Percentiles rank a stretch among this genome's conserved stretches.
Evolutionary conservation across 495 filamentous ascomycete genomes (phyloP).

Genomic region (Mycothermus thermophilus): DNA sequence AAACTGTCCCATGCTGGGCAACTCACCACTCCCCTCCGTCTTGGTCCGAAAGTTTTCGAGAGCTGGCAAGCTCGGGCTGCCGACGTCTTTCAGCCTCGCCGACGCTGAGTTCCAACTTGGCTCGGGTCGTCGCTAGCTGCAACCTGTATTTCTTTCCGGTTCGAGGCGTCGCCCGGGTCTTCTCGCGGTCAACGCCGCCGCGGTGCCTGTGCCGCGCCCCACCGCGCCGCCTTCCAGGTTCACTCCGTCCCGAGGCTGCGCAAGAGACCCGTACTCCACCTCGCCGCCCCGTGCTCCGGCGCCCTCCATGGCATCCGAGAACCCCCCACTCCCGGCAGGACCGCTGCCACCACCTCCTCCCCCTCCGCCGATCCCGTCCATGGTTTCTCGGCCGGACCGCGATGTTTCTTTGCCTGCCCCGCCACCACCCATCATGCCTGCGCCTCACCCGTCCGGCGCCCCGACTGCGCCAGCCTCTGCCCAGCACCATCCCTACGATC

Average conservation of each 20-base stretch:
- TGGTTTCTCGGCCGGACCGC: conserved; percentile 17
- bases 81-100: not conserved
- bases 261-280: not conserved
- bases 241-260: not conserved
- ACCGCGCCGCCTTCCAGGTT: not conserved
- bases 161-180: no score
- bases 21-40: conserved; percentile 2
- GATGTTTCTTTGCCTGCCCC: conserved; percentile 16
- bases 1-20: conserved; percentile 8
- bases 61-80: not conserved
- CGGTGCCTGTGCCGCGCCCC: conserved; percentile 6
- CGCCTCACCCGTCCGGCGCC: conserved; percentile 3
- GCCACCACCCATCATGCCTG: conserved; percentile 8
- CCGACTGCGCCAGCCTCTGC: not conserved
- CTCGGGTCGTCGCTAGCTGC: no score
- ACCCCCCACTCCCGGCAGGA: conserved; percentile 13
- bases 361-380: conserved; percentile 7
- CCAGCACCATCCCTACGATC: conserved; percentile 15
- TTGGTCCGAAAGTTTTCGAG: not conserved
- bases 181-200: no score
- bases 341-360: conserved; percentile 8
- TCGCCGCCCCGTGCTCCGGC: not conserved
- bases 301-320: conserved; percentile 19
- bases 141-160: no score
- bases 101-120: conserved; percentile 1